phyloP scores from a whole-genome alignment of 768 basidiomycete genomes.

The Mycena amicta region DNA sequence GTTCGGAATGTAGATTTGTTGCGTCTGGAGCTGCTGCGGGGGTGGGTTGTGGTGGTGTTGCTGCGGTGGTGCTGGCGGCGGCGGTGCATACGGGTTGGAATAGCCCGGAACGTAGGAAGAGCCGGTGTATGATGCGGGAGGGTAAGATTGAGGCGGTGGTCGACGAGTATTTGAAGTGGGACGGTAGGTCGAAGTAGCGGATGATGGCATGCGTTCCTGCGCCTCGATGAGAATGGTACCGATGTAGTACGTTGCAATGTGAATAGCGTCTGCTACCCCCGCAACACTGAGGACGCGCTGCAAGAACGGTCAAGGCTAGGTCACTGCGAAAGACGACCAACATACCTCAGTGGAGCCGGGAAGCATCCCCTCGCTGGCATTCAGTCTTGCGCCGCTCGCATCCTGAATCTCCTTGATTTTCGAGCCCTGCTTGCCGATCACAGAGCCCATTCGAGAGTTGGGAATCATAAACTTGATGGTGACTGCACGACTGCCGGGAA shows the following conservation, averaged over 20 bases:
- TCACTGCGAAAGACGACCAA: constrained; percentile 5
- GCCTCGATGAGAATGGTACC: constrained; percentile 97
- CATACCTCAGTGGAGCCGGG: constrained; percentile 98
- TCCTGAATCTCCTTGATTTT: constrained; percentile 99
- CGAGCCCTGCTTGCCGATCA: constrained; percentile 95
- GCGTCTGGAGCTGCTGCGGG: constrained; percentile 79
- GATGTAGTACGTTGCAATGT: constrained; percentile 99
- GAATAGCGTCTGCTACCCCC: constrained; percentile 97
- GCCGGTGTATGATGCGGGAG: constrained; percentile 38
- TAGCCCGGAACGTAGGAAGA: constrained; percentile 78
- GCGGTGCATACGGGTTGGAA: constrained; percentile 47
- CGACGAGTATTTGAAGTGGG: constrained; percentile 64
- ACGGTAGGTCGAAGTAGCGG: constrained; percentile 65
- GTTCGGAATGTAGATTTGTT: constrained; percentile 98
- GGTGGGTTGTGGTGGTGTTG: constrained; percentile 54
- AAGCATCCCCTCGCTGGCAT: constrained; percentile 97
- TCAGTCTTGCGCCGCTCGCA: constrained; percentile 92
- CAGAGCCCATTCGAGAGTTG: constrained; percentile 98
- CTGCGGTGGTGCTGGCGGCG: constrained; percentile 39
- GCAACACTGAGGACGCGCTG: constrained; percentile 97
- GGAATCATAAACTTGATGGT: constrained; percentile 99
- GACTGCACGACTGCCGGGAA: constrained; percentile 96
- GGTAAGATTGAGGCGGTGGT: constrained; percentile 28
- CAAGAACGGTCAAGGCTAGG: constrained; percentile 19
- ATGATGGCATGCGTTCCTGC: constrained; percentile 78